Conservation (phyloP, 768 basidiomycete genomes). For the Podaxis carcinomalis region DNA sequence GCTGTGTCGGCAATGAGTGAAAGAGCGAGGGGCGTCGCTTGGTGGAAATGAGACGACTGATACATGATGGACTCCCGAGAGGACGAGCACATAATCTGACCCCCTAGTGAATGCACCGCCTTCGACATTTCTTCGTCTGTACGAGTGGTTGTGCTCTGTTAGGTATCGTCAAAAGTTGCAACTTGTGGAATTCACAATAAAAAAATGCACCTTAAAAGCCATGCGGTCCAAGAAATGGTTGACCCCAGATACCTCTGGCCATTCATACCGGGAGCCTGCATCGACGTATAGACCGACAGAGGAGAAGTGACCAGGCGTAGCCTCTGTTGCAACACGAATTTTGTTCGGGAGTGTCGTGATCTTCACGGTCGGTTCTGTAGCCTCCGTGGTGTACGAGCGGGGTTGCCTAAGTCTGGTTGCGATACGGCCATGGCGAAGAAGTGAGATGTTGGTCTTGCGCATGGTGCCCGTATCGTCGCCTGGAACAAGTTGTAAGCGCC, state of each 20-base stretch:
- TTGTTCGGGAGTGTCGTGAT: constrained; percentile 90
- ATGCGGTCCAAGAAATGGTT: constrained; percentile 93
- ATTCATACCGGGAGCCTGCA: constrained; percentile 90
- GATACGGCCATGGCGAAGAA: constrained; percentile 28
- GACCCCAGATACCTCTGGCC: constrained; percentile 63
- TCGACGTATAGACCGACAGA: constrained; percentile 92
- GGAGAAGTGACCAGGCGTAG: constrained; percentile 90
- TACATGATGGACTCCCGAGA: constrained; percentile 96
- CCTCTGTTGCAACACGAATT: constrained; percentile 87
- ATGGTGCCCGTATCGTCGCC: constrained; percentile 21
- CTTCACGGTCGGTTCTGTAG: constrained; percentile 34
- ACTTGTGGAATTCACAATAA: constrained; percentile 7
- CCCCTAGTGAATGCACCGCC: constrained; percentile 80
- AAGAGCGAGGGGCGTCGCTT: constrained; percentile 75
- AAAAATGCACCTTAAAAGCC: constrained; percentile 81
- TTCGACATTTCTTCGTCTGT: constrained; percentile 74
- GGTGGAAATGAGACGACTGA: constrained; percentile 91
- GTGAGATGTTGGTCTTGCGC: constrained; percentile 34
- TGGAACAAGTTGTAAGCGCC: neutral
- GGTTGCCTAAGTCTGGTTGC: constrained; percentile 5
- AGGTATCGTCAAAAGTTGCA: constrained; percentile 1
- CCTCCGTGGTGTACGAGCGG: constrained; percentile 18
- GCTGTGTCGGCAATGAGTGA: constrained; percentile 91
- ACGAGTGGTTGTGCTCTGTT: constrained; percentile 69
- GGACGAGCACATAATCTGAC: constrained; percentile 88